Evolutionary conservation across 495 filamentous ascomycete genomes (phyloP), one percentile per base, ranked within the genome.

Genomic region (Tuber brumale): DNA sequence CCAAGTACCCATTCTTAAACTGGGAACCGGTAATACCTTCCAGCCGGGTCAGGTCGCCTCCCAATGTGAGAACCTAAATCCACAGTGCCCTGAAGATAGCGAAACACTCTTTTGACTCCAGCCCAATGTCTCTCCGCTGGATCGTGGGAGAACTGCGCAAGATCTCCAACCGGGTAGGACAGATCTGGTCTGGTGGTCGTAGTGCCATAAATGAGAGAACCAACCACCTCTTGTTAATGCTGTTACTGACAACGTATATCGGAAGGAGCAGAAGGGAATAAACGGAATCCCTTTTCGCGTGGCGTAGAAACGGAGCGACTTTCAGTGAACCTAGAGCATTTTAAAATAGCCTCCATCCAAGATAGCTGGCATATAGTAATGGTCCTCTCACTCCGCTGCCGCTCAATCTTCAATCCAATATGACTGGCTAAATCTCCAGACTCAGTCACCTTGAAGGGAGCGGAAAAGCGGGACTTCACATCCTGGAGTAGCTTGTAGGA

Each of bases 401-500:
- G 9, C 7, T 51, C 0, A 2, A 51, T n/a, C 7, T n/a, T 51
- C 7, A 51, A n/a, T 7, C 48, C 48, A 21, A 51, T 51, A 10
- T n/a, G n/a, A 6, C 48, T 51, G n/a, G 48, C 6, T 21, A n/a
- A 21, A n/a, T 51, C 48, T 3, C 21, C 23, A 1, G 23, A 9
- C 6, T 51, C 23, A 9, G 21, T 51, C 7, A 51, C 48, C 7
- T 51, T 10, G 3, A n/a, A n/a, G 1, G 7, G 48, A n/a, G 6
- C 2, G 21, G 1, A 51, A 10, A 51, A 48, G 3, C 19, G 4
- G 6, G 46, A 48, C 46, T 48, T 23, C 19, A 48, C 21, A 7
- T n/a, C 21, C 1, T 10, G 1, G 5, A n/a, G 8, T n/a, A 2
- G 23, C 21, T 1, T 2, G 0, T 23, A 0, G 8, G 5, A 9